Evolutionary conservation across 257 asterid genomes (phyloP).

Genomic region (Gentiana macrophylla): DNA sequence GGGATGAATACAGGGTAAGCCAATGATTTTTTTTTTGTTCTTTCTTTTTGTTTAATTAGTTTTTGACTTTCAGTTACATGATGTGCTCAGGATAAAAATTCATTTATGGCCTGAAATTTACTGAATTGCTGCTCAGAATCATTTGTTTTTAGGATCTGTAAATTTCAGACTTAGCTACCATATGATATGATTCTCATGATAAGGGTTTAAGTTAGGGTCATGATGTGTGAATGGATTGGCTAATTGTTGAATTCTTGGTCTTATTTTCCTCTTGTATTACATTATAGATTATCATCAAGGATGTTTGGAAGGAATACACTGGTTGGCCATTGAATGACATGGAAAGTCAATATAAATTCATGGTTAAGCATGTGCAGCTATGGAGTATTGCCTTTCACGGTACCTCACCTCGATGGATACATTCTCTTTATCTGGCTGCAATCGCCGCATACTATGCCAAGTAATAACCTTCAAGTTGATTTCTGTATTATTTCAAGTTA

Average conservation of each 20-base stretch:
- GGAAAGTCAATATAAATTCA: constrained; percentile 93
- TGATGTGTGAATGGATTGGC: too few species aligned
- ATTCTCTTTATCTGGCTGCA: constrained; percentile 78
- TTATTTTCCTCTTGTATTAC: not conserved
- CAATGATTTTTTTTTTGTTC: too few species aligned
- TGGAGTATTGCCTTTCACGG: constrained; percentile 92
- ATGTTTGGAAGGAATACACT: constrained; percentile 92
- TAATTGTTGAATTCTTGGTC: not conserved
- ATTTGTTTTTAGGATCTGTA: too few species aligned
- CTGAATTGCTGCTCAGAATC: too few species aligned
- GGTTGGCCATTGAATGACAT: constrained; percentile 97
- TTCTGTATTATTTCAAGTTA: too few species aligned
- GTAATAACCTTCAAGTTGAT: constrained; percentile 20
- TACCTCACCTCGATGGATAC: constrained; percentile 95
- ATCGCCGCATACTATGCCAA: constrained; percentile 93
- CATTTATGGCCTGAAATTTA: too few species aligned
- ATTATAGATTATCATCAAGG: constrained; percentile 68
- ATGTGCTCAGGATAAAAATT: too few species aligned
- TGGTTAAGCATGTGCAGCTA: constrained; percentile 93
- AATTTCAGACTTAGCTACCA: too few species aligned
- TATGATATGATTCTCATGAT: too few species aligned
- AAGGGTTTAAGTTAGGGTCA: too few species aligned
- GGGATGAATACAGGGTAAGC: constrained; percentile 35
- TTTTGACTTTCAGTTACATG: too few species aligned
- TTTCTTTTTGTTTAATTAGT: too few species aligned